These are phyloP conservation scores for Eimeria maxima DNA, from an alignment of 169 alveolate genomes.

Conservation along the genomic window DNA sequence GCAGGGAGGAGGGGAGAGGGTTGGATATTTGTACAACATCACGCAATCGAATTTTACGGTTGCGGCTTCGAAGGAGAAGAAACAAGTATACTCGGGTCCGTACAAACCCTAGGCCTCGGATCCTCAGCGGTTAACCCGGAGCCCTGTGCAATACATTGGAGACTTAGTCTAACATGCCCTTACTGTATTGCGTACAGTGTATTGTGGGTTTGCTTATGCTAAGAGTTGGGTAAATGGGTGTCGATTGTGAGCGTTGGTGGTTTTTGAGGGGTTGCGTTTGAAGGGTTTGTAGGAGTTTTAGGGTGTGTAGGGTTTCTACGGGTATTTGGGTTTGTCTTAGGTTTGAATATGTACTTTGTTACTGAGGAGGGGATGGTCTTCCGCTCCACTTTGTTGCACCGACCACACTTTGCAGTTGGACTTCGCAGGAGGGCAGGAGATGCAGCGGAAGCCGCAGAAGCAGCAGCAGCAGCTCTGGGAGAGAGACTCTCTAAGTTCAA, in stretches of 20 bases:
- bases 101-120: neutral
- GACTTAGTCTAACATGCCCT: no score
- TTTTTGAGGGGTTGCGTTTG: neutral
- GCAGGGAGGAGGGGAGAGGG: slow-evolving; percentile 1
- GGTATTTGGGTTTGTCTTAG: slow-evolving; percentile 12
- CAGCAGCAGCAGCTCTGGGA: slow-evolving; percentile 19
- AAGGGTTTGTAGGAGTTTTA: neutral
- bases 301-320: neutral
- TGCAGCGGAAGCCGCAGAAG: neutral
- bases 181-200: no score
- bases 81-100: slow-evolving; percentile 20
- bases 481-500: neutral
- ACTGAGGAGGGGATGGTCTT: slow-evolving; percentile 27
- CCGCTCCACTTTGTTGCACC: slow-evolving; percentile 56
- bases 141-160: no score
- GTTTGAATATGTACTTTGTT: slow-evolving; percentile 48
- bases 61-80: slow-evolving; percentile 10
- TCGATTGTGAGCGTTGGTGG: neutral
- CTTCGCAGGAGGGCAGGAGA: neutral
- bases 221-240: no score
- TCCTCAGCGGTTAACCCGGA: neutral
- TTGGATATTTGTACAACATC: slow-evolving; percentile 59
- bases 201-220: no score
- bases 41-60: neutral
- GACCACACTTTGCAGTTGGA: slow-evolving; percentile 60